A percentile compares a stretch with the other conserved stretches of the same genome.
phyloP scores from a whole-genome alignment of 2,329 filamentous ascomycete species.

The Neonectria coccinea region DNA sequence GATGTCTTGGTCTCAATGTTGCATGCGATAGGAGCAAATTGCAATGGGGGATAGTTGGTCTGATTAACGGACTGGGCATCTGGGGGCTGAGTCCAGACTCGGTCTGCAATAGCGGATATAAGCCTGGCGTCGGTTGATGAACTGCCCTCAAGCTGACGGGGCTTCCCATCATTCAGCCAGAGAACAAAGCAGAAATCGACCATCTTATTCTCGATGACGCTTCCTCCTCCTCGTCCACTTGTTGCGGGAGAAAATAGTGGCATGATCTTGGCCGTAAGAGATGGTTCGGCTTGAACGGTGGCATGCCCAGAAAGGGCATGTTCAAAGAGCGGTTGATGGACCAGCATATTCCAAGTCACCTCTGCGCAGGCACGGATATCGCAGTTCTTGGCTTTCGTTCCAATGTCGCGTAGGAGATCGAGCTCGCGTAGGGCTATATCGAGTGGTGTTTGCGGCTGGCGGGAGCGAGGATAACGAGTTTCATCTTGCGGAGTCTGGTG shows the following conservation, averaged over 20 bases:
- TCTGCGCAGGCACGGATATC: constrained; percentile 7
- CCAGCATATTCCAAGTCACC: constrained; percentile 13
- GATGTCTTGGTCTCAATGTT: constrained; percentile 18
- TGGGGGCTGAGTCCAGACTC: constrained; percentile 7
- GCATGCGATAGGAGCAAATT: constrained; percentile 14
- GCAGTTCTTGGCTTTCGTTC: not conserved
- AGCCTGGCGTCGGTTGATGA: constrained; percentile 1
- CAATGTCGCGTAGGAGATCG: constrained; percentile 8
- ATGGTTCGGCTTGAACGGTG: constrained; percentile 6
- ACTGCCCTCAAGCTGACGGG: not conserved
- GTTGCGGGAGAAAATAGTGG: constrained; percentile 8
- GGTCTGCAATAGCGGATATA: constrained; percentile 9
- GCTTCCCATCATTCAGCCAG: constrained; percentile 12
- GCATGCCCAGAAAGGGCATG: constrained; percentile 4
- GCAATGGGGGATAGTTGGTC: constrained; percentile 14
- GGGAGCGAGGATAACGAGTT: constrained; percentile 2
- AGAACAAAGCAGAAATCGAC: constrained; percentile 13
- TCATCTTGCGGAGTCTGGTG: not conserved
- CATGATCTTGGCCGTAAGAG: constrained; percentile 10
- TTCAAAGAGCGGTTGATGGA: constrained; percentile 10
- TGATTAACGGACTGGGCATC: constrained; percentile 15
- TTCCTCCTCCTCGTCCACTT: constrained; percentile 8
- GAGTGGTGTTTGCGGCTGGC: constrained; percentile 2
- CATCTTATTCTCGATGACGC: constrained; percentile 14
- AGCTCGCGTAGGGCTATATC: constrained; percentile 4